Evolutionary conservation across 2,329 filamentous ascomycete genomes (phyloP).

Genomic region (Xylaria sp.): DNA sequence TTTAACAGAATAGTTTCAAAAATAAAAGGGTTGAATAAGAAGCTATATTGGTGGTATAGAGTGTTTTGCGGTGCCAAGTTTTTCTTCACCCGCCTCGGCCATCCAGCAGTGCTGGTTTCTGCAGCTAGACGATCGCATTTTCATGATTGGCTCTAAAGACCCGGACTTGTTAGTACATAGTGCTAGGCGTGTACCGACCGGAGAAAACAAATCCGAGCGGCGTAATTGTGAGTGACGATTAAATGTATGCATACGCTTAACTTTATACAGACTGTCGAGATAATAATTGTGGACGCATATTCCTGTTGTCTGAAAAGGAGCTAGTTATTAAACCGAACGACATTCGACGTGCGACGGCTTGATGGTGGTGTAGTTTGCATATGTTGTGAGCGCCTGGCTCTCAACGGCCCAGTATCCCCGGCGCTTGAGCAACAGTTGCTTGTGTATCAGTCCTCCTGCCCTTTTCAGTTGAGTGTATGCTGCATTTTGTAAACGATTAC

Average conservation of each 20-base stretch:
- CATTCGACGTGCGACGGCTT: not conserved
- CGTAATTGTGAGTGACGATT: constrained; percentile 6
- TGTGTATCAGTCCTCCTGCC: constrained; percentile 22
- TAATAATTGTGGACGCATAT: not conserved
- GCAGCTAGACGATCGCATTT: constrained; percentile 35
- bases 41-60: too few relatives aligned
- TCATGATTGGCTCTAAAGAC: constrained; percentile 29
- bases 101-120: constrained; percentile 25
- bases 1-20: too few relatives aligned
- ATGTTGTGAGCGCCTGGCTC: constrained; percentile 17
- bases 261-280: not conserved
- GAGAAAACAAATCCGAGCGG: constrained; percentile 23
- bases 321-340: not conserved
- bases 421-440: constrained; percentile 13
- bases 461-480: constrained; percentile 18
- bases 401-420: constrained; percentile 17
- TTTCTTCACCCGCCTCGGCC: too few relatives aligned
- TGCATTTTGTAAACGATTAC: not conserved
- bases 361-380: constrained; percentile 9
- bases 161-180: constrained; percentile 10
- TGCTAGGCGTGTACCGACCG: constrained; percentile 7
- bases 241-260: not conserved
- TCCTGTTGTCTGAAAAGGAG: constrained; percentile 8
- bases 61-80: too few relatives aligned
- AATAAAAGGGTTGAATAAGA: too few relatives aligned